Percentiles rank a stretch among this genome's conserved stretches.
Conservation (phyloP, 1,284 basidiomycete species). For the Ganoderma sp. region DNA sequence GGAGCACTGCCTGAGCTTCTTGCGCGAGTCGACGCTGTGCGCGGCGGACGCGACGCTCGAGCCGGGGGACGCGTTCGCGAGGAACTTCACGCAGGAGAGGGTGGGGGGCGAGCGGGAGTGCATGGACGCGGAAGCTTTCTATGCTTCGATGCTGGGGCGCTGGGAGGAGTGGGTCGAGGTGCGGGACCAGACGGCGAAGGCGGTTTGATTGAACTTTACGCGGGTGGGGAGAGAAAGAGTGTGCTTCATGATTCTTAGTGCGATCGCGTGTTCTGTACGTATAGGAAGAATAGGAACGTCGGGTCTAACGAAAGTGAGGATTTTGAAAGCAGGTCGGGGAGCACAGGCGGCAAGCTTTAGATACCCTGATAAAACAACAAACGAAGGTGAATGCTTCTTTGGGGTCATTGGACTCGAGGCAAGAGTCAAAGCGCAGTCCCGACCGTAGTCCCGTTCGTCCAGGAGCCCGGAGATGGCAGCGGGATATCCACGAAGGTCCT, state of each 20-base stretch:
- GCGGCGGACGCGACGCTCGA: constrained; percentile 46
- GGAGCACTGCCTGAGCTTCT: constrained; percentile 33
- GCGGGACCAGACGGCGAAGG: neutral
- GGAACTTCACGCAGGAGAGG: constrained; percentile 28
- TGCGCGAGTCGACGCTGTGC: constrained; percentile 45
- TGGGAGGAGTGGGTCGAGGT: constrained; percentile 14
- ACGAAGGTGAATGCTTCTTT: neutral
- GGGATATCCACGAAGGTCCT: neutral
- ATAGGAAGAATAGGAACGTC: neutral
- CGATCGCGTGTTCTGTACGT: neutral
- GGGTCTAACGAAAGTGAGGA: neutral
- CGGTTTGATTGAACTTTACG: neutral
- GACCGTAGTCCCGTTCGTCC: neutral
- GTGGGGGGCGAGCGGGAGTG: constrained; percentile 7
- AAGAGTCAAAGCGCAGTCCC: neutral
- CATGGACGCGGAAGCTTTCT: constrained; percentile 17
- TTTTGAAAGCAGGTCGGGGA: neutral
- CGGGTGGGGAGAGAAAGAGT: neutral
- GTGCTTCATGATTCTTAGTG: neutral
- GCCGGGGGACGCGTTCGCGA: constrained; percentile 33
- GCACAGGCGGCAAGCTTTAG: neutral
- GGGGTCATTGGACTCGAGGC: neutral
- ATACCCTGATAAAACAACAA: constrained; percentile 1
- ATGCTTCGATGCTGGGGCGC: constrained; percentile 11
- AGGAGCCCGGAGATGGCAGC: neutral